Conservation (phyloP, 2,329 filamentous ascomycete genomes). For the Arthroderma sp. region DNA sequence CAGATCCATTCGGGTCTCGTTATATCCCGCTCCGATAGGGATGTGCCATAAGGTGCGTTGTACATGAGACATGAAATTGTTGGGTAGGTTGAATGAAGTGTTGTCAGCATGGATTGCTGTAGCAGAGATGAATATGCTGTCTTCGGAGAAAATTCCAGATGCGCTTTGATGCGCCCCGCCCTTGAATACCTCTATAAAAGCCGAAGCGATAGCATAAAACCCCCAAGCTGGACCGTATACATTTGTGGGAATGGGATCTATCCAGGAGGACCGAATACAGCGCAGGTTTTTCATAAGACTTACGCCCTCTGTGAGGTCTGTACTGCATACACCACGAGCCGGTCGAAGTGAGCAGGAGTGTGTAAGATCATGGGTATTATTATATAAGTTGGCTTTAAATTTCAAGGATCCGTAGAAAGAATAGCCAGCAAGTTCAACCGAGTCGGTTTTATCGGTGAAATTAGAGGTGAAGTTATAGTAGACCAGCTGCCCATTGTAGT, state of each 20-base stretch:
- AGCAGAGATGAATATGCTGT: slow-evolving; percentile 2
- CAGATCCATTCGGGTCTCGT: background rate
- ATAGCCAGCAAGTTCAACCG: background rate
- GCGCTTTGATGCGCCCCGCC: slow-evolving; percentile 1
- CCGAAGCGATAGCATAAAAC: slow-evolving; percentile 1
- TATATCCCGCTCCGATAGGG: background rate
- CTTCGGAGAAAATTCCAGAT: background rate
- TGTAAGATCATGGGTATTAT: slow-evolving; percentile 3
- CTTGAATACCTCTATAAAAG: slow-evolving; percentile 2
- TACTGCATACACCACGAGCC: slow-evolving; percentile 1
- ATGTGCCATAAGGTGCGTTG: slow-evolving; percentile 5
- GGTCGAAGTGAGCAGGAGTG: slow-evolving; percentile 3
- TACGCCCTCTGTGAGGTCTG: background rate
- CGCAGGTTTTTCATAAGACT: slow-evolving; percentile 2
- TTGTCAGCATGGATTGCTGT: background rate
- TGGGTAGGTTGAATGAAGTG: slow-evolving; percentile 1
- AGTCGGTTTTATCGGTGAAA: background rate
- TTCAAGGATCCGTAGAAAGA: slow-evolving; percentile 1
- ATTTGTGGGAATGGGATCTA: slow-evolving; percentile 1
- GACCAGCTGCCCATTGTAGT: background rate
- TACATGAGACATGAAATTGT: slow-evolving; percentile 4
- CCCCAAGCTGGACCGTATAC: slow-evolving; percentile 2
- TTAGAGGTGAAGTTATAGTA: slow-evolving; percentile 4
- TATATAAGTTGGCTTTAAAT: slow-evolving; percentile 2
- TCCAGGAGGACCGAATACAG: slow-evolving; percentile 3